phyloP scores from a whole-genome alignment of 2,329 filamentous ascomycete genomes.

The Huntiella bhutanensis region DNA sequence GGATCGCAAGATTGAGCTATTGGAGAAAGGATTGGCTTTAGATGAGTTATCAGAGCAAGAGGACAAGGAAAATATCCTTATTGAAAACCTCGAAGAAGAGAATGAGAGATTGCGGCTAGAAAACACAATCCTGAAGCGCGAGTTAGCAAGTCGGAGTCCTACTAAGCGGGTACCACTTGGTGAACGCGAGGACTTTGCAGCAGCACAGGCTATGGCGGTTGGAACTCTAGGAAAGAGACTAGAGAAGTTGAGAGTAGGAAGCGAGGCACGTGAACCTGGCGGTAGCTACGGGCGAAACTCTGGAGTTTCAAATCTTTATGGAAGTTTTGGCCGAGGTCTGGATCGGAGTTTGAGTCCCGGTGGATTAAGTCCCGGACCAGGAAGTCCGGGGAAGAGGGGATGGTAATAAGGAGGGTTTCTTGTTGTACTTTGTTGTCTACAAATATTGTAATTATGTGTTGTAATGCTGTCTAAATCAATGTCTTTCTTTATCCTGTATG shows the following conservation, averaged over 20 bases:
- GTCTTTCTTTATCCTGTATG: not conserved
- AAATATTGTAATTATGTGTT: not conserved
- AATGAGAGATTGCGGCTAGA: slow-evolving; percentile 51
- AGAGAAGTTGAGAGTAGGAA: slow-evolving; percentile 5
- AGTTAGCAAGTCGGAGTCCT: slow-evolving; percentile 44
- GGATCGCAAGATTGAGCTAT: slow-evolving; percentile 63
- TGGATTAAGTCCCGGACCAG: slow-evolving; percentile 4
- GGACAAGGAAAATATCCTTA: slow-evolving; percentile 35
- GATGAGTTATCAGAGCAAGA: slow-evolving; percentile 24
- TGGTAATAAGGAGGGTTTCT: too few species aligned
- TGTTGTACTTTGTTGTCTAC: not conserved
- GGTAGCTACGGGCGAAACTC: not conserved
- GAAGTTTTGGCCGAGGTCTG: not conserved
- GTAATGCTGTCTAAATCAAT: not conserved
- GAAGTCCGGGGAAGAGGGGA: not conserved
- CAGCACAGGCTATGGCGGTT: slow-evolving; percentile 4
- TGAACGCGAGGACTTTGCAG: slow-evolving; percentile 30
- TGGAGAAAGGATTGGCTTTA: slow-evolving; percentile 28
- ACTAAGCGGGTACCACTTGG: slow-evolving; percentile 37
- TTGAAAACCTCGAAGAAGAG: slow-evolving; percentile 49
- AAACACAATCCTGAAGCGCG: slow-evolving; percentile 44
- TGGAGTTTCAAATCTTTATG: not conserved
- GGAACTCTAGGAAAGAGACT: slow-evolving; percentile 7
- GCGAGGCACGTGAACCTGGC: not conserved
- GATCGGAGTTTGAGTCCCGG: slow-evolving; percentile 1